Evolutionary conservation across 106 monocot species (phyloP), one percentile per base, ranked within the genome.

Genomic region (Hemerocallis citrina): DNA sequence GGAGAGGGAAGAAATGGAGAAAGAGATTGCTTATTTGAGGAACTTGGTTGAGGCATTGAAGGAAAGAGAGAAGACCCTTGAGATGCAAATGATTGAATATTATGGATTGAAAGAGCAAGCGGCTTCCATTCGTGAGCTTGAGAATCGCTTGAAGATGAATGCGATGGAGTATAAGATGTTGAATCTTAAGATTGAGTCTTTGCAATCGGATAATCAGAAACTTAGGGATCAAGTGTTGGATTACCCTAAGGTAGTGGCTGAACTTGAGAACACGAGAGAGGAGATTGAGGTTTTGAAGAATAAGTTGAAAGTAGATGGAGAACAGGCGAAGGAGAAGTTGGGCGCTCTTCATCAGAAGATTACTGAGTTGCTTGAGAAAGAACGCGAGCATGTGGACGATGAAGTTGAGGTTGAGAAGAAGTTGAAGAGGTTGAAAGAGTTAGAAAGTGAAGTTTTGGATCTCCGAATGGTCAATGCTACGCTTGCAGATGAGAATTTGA

Each of bases 161-260:
- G 41, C 58, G 8, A 52, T 41, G 10, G 79, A 80, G 62, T 55
- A 63, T 15, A 76, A 75, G 68, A 38, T 82, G 13, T 66, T 80
- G 7, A 44, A 46, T 20, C 37, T 64, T 10, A 82, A 75, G 79
- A 55, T 83, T 7, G 74, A 80, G 35, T 71, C 85, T 24, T 35
- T 86, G 68, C 68, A 80, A 57, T 74, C 66, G 6, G 83, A 92
- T 33, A 92, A 92, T 45, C 57, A 47, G 67, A 74, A 69, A 63
- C 87, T 96, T 9, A 55, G 62, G 30, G 27, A 64, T 16, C 68
- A 79, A 69, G 54, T 59, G 29, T 41, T 59, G 28, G 79, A 83
- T 34, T 67, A 56, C 32, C 41, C 43, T n/a, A 68, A 35, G 23
- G 29, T 44, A 24, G 55, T 21, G n/a, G 14, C 54, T 32, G 77